Conservation (phyloP, 2,329 filamentous ascomycete species). For the Cordyceps tenuipes region DNA sequence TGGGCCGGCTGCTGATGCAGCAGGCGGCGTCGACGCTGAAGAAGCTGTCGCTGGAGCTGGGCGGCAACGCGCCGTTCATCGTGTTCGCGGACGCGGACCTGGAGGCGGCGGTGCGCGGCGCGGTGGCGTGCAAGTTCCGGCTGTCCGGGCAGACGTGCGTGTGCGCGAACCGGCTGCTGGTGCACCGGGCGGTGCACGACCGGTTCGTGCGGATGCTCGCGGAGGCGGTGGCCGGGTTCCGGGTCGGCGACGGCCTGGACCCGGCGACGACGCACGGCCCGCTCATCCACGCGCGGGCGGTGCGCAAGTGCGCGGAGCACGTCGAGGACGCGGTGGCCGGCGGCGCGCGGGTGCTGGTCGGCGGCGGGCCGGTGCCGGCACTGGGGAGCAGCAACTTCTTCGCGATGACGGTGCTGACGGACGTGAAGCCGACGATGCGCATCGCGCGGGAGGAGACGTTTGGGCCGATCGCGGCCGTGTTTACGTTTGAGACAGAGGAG, state of each 20-base stretch:
- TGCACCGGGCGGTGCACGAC: constrained; percentile 72
- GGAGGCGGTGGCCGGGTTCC: constrained; percentile 65
- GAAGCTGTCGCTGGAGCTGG: constrained; percentile 77
- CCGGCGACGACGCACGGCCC: constrained; percentile 67
- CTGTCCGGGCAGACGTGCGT: constrained; percentile 95
- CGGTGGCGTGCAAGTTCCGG: constrained; percentile 83
- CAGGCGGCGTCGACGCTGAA: constrained; percentile 81
- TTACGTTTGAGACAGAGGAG: constrained; percentile 79
- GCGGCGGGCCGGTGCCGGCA: constrained; percentile 51
- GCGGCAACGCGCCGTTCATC: constrained; percentile 92
- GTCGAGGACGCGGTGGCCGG: constrained; percentile 71
- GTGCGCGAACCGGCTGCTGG: constrained; percentile 74
- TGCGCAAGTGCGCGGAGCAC: constrained; percentile 68
- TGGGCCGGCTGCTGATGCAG: constrained; percentile 75
- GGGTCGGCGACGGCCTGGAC: constrained; percentile 65
- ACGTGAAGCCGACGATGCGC: constrained; percentile 78
- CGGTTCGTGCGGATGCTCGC: constrained; percentile 60
- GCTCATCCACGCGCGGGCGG: constrained; percentile 75
- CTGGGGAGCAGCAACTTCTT: constrained; percentile 76
- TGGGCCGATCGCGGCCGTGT: constrained; percentile 83
- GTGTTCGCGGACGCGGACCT: constrained; percentile 94
- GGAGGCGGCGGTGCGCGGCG: constrained; percentile 73
- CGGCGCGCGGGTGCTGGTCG: constrained; percentile 65
- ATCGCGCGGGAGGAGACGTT: constrained; percentile 89
- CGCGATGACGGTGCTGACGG: constrained; percentile 79